Conservation (phyloP, 2,329 filamentous ascomycete genomes). For the Zymoseptoria passerinii region DNA sequence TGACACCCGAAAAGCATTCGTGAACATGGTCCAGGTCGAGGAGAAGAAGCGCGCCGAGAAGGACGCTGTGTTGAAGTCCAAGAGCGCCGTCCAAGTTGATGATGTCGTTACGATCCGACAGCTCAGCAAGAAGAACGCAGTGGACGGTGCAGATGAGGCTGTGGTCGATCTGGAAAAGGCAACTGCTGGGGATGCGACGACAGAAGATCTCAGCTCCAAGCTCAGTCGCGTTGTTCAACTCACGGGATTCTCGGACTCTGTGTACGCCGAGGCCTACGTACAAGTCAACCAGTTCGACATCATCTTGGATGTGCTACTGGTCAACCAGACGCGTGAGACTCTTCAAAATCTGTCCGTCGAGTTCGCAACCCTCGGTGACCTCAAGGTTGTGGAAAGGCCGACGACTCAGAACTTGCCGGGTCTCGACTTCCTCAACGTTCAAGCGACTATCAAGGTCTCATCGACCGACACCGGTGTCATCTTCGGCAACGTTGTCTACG, state of each 20-base stretch:
- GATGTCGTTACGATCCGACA: slow-evolving; percentile 91
- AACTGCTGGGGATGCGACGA: slow-evolving; percentile 75
- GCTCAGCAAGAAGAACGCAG: slow-evolving; percentile 79
- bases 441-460: slow-evolving; percentile 97
- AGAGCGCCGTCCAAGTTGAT: slow-evolving; percentile 89
- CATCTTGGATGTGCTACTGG: slow-evolving; percentile 86
- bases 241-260: slow-evolving; percentile 94
- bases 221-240: slow-evolving; percentile 93
- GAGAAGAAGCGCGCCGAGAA: slow-evolving; percentile 97
- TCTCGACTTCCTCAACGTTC: slow-evolving; percentile 96
- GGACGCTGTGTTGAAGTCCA: slow-evolving; percentile 84
- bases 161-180: slow-evolving; percentile 88
- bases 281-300: slow-evolving; percentile 99
- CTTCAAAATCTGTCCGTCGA: slow-evolving; percentile 95
- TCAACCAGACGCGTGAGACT: slow-evolving; percentile 95
- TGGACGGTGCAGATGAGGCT: slow-evolving; percentile 71
- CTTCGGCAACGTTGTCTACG: slow-evolving; percentile 97
- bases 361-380: slow-evolving; percentile 93
- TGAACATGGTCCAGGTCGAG: slow-evolving; percentile 92
- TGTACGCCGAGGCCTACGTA: slow-evolving; percentile 98
- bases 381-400: slow-evolving; percentile 94
- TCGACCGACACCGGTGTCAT: slow-evolving; percentile 98
- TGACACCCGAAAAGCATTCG: slow-evolving; percentile 91
- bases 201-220: slow-evolving; percentile 86
- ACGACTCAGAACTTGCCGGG: slow-evolving; percentile 92